A percentile compares a stretch with the other conserved stretches of the same genome.
These are phyloP conservation scores for Elongisporangium prolatum DNA, from an alignment of 352 stramenopile species.

Conservation along the genomic window DNA sequence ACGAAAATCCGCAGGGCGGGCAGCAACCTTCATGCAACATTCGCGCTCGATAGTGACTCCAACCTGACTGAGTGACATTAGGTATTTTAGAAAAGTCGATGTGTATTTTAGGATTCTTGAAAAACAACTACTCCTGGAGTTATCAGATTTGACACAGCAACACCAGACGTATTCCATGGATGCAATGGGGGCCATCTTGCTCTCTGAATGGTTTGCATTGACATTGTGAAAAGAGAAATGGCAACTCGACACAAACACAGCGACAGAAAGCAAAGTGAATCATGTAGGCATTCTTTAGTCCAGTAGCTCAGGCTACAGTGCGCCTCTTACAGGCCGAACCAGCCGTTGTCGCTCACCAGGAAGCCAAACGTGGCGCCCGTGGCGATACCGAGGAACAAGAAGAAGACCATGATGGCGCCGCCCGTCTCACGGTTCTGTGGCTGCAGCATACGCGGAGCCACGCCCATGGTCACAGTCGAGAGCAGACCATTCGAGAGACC, in stretches of 20 bases:
- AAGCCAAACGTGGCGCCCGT: constrained; percentile 28
- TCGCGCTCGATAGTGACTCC: background rate
- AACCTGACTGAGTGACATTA: background rate
- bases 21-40: background rate
- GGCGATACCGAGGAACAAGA: constrained; percentile 37
- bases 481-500: constrained; percentile 33
- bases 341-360: constrained; percentile 24
- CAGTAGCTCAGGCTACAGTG: background rate
- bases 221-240: background rate
- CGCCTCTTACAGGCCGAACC: constrained; percentile 19
- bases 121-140: too few species aligned
- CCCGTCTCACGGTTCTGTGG: constrained; percentile 34
- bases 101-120: too few species aligned
- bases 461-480: constrained; percentile 39
- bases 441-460: constrained; percentile 26
- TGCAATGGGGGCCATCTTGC: too few species aligned
- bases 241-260: too few species aligned
- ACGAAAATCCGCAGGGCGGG: background rate
- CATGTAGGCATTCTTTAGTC: background rate
- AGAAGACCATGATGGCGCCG: constrained; percentile 36
- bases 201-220: too few species aligned
- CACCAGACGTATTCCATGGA: too few species aligned
- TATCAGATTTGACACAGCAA: too few species aligned
- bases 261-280: too few species aligned
- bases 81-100: background rate